These are phyloP conservation scores for Alternaria tenuissima DNA, from an alignment of 2,329 filamentous ascomycete species.

Conservation along the genomic window DNA sequence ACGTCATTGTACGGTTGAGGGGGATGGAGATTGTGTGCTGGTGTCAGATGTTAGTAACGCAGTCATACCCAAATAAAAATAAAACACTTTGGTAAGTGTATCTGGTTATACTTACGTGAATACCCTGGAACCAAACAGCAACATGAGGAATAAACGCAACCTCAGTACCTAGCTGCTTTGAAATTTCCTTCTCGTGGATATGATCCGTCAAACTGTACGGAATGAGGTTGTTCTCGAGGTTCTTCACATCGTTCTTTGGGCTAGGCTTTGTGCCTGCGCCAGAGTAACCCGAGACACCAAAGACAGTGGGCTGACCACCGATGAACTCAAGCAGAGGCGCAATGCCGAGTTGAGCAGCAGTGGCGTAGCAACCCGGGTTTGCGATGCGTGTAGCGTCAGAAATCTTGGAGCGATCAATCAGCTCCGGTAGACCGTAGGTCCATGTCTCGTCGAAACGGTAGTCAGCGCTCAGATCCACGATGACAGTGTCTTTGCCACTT, in stretches of 20 bases:
- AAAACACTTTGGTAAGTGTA: neutral
- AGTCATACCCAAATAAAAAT: neutral
- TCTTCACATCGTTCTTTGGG: slow-evolving; percentile 88
- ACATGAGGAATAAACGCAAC: slow-evolving; percentile 94
- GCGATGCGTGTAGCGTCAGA: slow-evolving; percentile 81
- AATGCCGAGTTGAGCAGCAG: slow-evolving; percentile 88
- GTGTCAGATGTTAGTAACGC: slow-evolving; percentile 22
- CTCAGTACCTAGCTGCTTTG: slow-evolving; percentile 73
- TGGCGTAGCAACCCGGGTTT: slow-evolving; percentile 96
- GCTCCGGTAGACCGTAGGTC: slow-evolving; percentile 91
- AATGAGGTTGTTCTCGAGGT: slow-evolving; percentile 86
- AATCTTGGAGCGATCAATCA: slow-evolving; percentile 79
- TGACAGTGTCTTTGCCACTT: slow-evolving; percentile 73
- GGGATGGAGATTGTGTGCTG: slow-evolving; percentile 88
- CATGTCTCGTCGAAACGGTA: slow-evolving; percentile 86
- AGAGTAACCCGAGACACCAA: slow-evolving; percentile 93
- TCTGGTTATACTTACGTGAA: slow-evolving; percentile 63
- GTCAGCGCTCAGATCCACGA: slow-evolving; percentile 95
- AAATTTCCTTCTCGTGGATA: slow-evolving; percentile 93
- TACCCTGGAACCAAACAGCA: slow-evolving; percentile 96
- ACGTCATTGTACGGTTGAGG: slow-evolving; percentile 84
- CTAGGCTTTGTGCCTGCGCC: slow-evolving; percentile 94
- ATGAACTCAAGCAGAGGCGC: slow-evolving; percentile 81
- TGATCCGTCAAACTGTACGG: slow-evolving; percentile 92
- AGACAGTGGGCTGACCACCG: slow-evolving; percentile 80